A percentile compares a stretch with the other conserved stretches of the same genome.
These are phyloP conservation scores for Grigorovia transvaalensis DNA, from an alignment of 805 yeast species.

Conservation along the genomic window DNA sequence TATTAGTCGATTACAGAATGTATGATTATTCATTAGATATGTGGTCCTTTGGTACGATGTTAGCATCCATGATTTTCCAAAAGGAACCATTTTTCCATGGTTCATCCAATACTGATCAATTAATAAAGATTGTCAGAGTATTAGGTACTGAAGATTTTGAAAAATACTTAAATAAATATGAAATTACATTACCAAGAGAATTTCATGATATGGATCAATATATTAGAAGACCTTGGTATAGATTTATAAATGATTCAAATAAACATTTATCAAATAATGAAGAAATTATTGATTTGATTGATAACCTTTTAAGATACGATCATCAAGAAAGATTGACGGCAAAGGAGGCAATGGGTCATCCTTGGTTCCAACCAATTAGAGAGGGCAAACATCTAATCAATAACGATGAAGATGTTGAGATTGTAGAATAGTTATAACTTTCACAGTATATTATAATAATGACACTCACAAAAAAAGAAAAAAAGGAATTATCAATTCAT, in stretches of 20 bases:
- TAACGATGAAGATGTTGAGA: not conserved
- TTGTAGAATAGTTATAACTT: not conserved
- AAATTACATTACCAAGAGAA: constrained; percentile 59
- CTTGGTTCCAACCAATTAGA: constrained; percentile 20
- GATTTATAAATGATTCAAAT: constrained; percentile 64
- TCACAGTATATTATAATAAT: not conserved
- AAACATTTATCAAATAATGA: constrained; percentile 49
- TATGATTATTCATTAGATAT: constrained; percentile 87
- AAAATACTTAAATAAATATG: constrained; percentile 60
- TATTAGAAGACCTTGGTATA: constrained; percentile 77
- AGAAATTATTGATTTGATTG: constrained; percentile 74
- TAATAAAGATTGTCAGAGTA: constrained; percentile 80
- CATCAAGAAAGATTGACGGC: constrained; percentile 86
- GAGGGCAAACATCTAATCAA: not conserved
- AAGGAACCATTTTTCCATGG: constrained; percentile 92
- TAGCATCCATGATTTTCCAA: constrained; percentile 82
- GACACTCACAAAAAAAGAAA: not conserved
- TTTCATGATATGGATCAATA: constrained; percentile 68
- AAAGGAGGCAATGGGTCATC: constrained; percentile 72
- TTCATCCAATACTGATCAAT: constrained; percentile 79
- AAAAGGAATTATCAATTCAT: not conserved
- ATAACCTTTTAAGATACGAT: constrained; percentile 69
- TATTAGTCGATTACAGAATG: constrained; percentile 72
- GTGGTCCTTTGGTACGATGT: constrained; percentile 91
- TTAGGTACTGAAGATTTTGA: constrained; percentile 76